Evolutionary conservation across 140 eudicot genomes (phyloP).

Genomic region (Anethum foeniculum): DNA sequence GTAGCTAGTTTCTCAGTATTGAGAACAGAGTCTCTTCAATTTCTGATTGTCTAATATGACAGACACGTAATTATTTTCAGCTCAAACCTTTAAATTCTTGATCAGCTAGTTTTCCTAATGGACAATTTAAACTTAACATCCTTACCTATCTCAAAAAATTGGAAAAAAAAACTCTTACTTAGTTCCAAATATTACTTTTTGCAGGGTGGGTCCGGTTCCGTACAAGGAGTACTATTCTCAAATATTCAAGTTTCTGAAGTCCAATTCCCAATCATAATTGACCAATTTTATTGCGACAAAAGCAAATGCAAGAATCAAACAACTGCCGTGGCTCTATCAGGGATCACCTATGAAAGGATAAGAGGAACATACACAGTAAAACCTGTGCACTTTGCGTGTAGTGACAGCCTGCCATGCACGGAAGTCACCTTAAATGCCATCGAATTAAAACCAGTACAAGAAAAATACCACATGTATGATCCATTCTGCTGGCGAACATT

Average conservation of each 20-base stretch:
- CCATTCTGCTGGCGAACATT: constrained; percentile 50
- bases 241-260: constrained; percentile 49
- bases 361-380: constrained; percentile 57
- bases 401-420: constrained; percentile 43
- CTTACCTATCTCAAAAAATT: background rate
- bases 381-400: constrained; percentile 56
- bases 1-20: background rate
- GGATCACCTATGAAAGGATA: constrained; percentile 38
- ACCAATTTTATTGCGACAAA: constrained; percentile 57
- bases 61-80: background rate
- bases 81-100: background rate
- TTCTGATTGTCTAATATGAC: background rate
- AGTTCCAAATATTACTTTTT: constrained; percentile 3
- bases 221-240: constrained; percentile 36
- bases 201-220: constrained; percentile 71
- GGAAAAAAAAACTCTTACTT: background rate
- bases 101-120: background rate
- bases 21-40: background rate
- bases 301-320: constrained; percentile 41
- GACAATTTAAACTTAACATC: background rate
- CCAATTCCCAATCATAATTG: constrained; percentile 47
- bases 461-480: constrained; percentile 32
- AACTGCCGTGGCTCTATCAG: constrained; percentile 53
- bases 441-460: constrained; percentile 36
- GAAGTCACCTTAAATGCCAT: constrained; percentile 36